Evolutionary conservation across 371 early-diverging fungal species (phyloP), one percentile per base, ranked within the genome.

Genomic region (Circinella minor): DNA sequence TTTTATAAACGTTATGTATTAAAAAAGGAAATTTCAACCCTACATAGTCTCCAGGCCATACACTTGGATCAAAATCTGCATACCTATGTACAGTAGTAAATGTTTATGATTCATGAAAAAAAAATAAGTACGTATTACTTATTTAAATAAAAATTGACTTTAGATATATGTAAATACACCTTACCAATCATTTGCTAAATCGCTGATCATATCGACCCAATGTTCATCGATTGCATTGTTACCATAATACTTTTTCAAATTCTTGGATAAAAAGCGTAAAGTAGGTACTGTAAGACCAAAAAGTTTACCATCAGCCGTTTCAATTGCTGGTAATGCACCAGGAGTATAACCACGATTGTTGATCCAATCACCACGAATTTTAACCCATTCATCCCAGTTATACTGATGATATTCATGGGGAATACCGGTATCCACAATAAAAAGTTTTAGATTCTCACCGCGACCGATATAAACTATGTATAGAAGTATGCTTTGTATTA

Each of bases 151-250:
- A 27, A 27, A 27, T 27, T 27, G 2, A 27, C 27, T 27, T 27
- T 27, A 27, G 27, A 27, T 27, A 27, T 27, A 27, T n/a, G n/a
- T 27, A 27, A 27, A 27, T 27, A 2, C 27, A 27, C 27, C 6
- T 43, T 51, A 51, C 51, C 51, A 51, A 51, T 51, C 51, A 51
- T 51, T 51, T 13, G 51, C 51, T n/a, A 51, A n/a, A 17, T 51
- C 51, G 17, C 17, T 17, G 15, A 51, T 51, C 14, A n/a, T n/a
- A 51, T 51, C 51, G 5, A 51, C 51, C 8, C 8, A 51, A 1
- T 51, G 51, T 15, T 51, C 51, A 17, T 51, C 51, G 4, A 13
- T 15, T 1, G 15, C 4, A 6, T 15, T 51, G 15, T 8, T 15
- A n/a, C 51, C 51, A 51, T 51, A 51, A 51, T 51, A 51, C 15